Evolutionary conservation across 1,284 basidiomycete genomes (phyloP).

Genomic region (Malassezia brasiliensis): DNA sequence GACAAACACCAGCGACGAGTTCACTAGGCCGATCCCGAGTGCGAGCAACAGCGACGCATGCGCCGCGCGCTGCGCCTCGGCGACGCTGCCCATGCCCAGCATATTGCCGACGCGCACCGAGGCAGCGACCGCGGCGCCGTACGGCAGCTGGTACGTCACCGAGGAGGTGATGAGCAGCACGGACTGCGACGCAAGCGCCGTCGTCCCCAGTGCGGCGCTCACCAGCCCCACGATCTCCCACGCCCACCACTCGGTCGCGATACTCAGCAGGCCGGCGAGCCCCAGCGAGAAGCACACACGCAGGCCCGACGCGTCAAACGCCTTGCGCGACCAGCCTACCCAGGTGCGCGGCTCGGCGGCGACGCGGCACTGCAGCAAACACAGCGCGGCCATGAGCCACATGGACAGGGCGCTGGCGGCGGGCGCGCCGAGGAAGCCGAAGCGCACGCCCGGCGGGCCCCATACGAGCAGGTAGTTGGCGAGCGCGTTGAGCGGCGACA

Average conservation of each 20-base stretch:
- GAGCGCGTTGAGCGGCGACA: constrained; percentile 74
- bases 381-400: constrained; percentile 61
- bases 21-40: constrained; percentile 26
- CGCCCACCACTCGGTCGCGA: constrained; percentile 79
- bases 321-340: constrained; percentile 60
- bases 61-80: constrained; percentile 42
- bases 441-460: constrained; percentile 50
- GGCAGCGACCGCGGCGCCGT: constrained; percentile 66
- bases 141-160: constrained; percentile 78
- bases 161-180: constrained; percentile 61
- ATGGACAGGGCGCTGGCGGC: constrained; percentile 78
- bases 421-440: constrained; percentile 89
- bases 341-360: constrained; percentile 62
- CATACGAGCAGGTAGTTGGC: constrained; percentile 69
- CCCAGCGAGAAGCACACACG: constrained; percentile 28
- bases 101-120: constrained; percentile 61
- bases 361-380: constrained; percentile 52
- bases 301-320: constrained; percentile 30
- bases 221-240: constrained; percentile 62
- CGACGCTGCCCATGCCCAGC: constrained; percentile 52
- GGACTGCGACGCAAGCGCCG: constrained; percentile 57
- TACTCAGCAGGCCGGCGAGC: constrained; percentile 54
- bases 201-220: constrained; percentile 46
- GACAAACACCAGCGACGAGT: constrained; percentile 60
- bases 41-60: constrained; percentile 34